These are phyloP conservation scores for Cercospora canescens DNA, from an alignment of 2,329 filamentous ascomycete genomes.

Conservation along the genomic window DNA sequence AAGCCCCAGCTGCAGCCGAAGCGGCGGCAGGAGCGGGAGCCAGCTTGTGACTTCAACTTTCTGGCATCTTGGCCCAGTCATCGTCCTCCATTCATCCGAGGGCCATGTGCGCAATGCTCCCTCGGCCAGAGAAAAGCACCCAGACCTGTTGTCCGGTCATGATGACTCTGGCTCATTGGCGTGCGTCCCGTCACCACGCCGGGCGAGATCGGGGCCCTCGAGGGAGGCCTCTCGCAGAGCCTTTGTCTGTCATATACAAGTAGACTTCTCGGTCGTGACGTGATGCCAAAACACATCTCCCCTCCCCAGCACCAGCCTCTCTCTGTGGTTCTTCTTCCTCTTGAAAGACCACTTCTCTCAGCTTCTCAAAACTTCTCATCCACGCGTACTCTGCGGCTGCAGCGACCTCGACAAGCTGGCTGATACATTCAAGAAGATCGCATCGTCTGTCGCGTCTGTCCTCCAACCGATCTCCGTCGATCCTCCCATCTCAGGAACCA, in stretches of 20 bases:
- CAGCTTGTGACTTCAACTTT: slow-evolving; percentile 20
- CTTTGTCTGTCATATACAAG: slow-evolving; percentile 13
- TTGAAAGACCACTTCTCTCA: not conserved
- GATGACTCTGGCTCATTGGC: slow-evolving; percentile 12
- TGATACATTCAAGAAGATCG: slow-evolving; percentile 37
- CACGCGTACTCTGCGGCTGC: slow-evolving; percentile 1
- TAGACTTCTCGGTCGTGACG: slow-evolving; percentile 18
- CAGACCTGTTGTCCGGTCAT: slow-evolving; percentile 4
- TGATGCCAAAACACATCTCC: slow-evolving; percentile 20
- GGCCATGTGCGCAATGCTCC: slow-evolving; percentile 16
- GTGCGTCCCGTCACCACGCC: slow-evolving; percentile 11
- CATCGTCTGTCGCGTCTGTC: slow-evolving; percentile 31
- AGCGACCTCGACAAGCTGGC: slow-evolving; percentile 32
- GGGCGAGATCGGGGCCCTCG: slow-evolving; percentile 21
- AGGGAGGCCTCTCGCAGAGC: slow-evolving; percentile 10
- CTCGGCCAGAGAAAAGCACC: slow-evolving; percentile 7
- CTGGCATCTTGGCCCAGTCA: slow-evolving; percentile 17
- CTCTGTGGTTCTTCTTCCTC: slow-evolving; percentile 14
- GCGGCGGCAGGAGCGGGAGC: slow-evolving; percentile 16
- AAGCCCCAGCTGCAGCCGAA: slow-evolving; percentile 3
- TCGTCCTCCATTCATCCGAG: slow-evolving; percentile 28
- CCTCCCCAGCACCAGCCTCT: slow-evolving; percentile 18
- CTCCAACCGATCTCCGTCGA: slow-evolving; percentile 30
- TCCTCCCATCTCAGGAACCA: slow-evolving; percentile 28
- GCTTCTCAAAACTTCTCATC: not conserved